Evolutionary conservation across 805 yeast genomes (phyloP), one percentile per base, ranked within the genome.

Genomic region (Candida tallmaniae): DNA sequence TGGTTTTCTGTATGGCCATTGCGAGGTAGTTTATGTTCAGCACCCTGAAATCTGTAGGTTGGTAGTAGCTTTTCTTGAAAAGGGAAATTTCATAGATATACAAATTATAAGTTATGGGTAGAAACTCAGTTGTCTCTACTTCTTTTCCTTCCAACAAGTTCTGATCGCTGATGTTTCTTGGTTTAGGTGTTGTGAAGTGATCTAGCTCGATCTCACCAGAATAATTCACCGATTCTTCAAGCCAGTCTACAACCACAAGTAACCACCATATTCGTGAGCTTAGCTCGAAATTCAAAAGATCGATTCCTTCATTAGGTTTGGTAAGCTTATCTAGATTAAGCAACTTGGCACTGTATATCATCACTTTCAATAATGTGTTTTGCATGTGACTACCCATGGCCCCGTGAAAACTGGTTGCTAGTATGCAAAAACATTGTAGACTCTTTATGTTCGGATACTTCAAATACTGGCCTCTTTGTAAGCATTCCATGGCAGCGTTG

Each of bases 391-490:
- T 35, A 1, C 65, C 67, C 9, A 59, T 56, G 6, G 58, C 32
- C 6, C 54, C 52, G 20, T 46, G 52, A 6, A 56, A 47, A 17
- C 51, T 47, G 6, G 54, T 33, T 26, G 54, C 52, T 22, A 60
- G 22, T 17, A 60, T 34, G 4, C 53, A 35, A 32, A 51, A 51
- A 4, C 46, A 30, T 36, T 60, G 63, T 18, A 60, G 32, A 1
- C 56, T 35, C 15, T 33, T 36, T 2, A 57, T 32, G 20, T 48
- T 46, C 3, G 60, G 57, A 30, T 44, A 42, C n/a, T 58, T 51
- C 54, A 58, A 47, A 30, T 42, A 58, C 25, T 62, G 44, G 11
- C 61, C 62, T 20, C 65, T 40, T 29, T 41, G 53, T 8, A 60
- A 42, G 32, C 54, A 51, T 33, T 60, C 67, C 14, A 59, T 36